A percentile compares a stretch with the other conserved stretches of the same genome.
phyloP scores from a whole-genome alignment of 2,329 filamentous ascomycete genomes.

The Sphaceloma murrayae region DNA sequence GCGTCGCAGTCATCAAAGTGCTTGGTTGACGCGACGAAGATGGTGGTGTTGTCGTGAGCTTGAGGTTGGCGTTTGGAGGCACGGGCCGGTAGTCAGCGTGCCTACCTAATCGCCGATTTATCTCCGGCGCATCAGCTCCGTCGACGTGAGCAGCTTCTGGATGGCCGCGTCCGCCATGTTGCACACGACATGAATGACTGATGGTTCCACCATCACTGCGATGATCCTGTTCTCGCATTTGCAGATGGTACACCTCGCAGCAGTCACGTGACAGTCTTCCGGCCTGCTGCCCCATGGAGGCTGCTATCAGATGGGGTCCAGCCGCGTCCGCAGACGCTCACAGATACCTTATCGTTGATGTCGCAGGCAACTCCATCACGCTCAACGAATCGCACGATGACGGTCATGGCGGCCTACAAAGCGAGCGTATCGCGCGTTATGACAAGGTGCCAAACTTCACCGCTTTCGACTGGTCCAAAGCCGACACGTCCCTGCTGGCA shows the following conservation, averaged over 20 bases:
- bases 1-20: neutral
- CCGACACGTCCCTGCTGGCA: constrained; percentile 57
- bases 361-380: constrained; percentile 49
- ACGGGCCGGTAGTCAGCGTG: neutral
- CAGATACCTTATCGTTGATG: constrained; percentile 53
- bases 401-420: constrained; percentile 35
- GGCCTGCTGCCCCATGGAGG: constrained; percentile 44
- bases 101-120: constrained; percentile 5
- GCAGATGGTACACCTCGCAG: too few relatives aligned
- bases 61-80: neutral
- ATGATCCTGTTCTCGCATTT: too few relatives aligned
- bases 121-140: too few relatives aligned
- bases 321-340: constrained; percentile 44
- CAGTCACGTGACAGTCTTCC: too few relatives aligned
- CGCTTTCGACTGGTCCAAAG: constrained; percentile 57
- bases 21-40: constrained; percentile 7
- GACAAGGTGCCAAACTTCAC: constrained; percentile 48
- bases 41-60: constrained; percentile 1
- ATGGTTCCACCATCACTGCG: too few relatives aligned
- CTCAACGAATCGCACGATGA: constrained; percentile 43
- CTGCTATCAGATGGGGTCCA: constrained; percentile 55
- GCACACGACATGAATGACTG: too few relatives aligned
- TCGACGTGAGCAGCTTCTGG: too few relatives aligned
- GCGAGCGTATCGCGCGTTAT: constrained; percentile 45
- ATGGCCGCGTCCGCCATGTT: too few relatives aligned